These are phyloP conservation scores for Dactylellina cionopaga DNA, from an alignment of 2,329 filamentous ascomycete genomes.

Conservation along the genomic window DNA sequence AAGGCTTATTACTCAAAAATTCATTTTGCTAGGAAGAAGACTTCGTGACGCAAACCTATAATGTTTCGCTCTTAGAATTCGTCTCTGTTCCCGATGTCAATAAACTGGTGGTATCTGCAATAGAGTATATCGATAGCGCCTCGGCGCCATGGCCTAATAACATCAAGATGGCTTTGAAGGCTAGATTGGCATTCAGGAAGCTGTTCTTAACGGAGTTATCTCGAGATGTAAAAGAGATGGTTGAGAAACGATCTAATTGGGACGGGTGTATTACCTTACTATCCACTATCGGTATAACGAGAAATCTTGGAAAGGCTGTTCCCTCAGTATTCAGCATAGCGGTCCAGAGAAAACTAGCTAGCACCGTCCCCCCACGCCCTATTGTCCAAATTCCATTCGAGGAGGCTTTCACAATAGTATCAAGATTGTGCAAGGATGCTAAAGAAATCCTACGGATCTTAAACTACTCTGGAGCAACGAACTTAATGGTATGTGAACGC, in stretches of 20 bases:
- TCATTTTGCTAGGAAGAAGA: conserved; percentile 79
- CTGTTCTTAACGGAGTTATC: conserved; percentile 68
- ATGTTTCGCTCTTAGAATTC: conserved; percentile 76
- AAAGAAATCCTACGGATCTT: conserved; percentile 74
- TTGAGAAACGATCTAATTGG: conserved; percentile 61
- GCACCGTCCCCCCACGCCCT: conserved; percentile 89
- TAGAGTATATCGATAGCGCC: conserved; percentile 45
- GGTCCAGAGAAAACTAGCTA: conserved; percentile 88
- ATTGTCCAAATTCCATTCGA: conserved; percentile 81
- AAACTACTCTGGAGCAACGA: conserved; percentile 74
- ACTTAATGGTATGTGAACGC: conserved; percentile 71
- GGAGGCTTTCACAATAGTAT: conserved; percentile 76
- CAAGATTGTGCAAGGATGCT: conserved; percentile 76
- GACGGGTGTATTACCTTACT: conserved; percentile 63
- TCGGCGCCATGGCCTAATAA: conserved; percentile 62
- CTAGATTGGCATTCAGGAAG: conserved; percentile 74
- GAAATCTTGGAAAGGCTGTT: conserved; percentile 72
- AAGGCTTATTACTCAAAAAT: conserved; percentile 8
- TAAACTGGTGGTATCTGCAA: conserved; percentile 58
- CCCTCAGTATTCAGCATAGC: conserved; percentile 87
- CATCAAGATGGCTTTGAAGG: conserved; percentile 68
- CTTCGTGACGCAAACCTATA: conserved; percentile 91
- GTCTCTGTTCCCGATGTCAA: conserved; percentile 66
- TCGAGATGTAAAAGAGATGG: conserved; percentile 66
- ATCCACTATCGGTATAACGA: conserved; percentile 69